A percentile compares a stretch with the other conserved stretches of the same genome.
These are phyloP conservation scores for Xylariales sp. DNA, from an alignment of 2,329 filamentous ascomycete genomes.

Conservation along the genomic window DNA sequence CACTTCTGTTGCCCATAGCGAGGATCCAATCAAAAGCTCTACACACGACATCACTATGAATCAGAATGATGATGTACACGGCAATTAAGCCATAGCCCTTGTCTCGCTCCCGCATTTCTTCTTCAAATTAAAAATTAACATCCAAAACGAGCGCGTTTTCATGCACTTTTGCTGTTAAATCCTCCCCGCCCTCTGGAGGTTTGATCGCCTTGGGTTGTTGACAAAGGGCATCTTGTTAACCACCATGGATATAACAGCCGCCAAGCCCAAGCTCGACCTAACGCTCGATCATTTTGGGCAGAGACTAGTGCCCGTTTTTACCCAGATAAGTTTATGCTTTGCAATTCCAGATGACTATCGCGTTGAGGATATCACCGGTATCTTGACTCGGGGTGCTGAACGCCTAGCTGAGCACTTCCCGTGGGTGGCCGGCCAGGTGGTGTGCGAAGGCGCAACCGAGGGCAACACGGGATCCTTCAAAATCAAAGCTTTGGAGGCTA, in stretches of 20 bases:
- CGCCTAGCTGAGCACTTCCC: conserved; percentile 17
- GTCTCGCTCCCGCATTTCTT: no score
- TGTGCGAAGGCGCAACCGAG: conserved; percentile 21
- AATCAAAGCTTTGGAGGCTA: conserved; percentile 7
- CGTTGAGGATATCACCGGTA: conserved; percentile 45
- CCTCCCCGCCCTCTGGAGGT: not conserved
- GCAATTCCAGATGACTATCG: conserved; percentile 41
- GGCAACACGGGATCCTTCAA: conserved; percentile 15
- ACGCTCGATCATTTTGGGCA: conserved; percentile 28
- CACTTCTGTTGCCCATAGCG: no score
- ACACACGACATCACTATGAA: conserved; percentile 4
- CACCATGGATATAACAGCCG: not conserved
- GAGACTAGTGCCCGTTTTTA: conserved; percentile 51
- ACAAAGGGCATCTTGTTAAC: not conserved
- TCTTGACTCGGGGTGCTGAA: conserved; percentile 50
- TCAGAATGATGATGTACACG: conserved; percentile 1
- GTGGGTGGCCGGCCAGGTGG: conserved; percentile 25
- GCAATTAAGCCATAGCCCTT: no score
- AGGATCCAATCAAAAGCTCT: not conserved
- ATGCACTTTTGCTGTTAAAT: not conserved
- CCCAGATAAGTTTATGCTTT: conserved; percentile 53
- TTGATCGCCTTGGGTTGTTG: not conserved
- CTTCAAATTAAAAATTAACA: no score
- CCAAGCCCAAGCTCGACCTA: conserved; percentile 7
- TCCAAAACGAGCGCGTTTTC: no score